Evolutionary conservation across 345 rosid species (phyloP).

Genomic region (Eucalyptus tenuipes): DNA sequence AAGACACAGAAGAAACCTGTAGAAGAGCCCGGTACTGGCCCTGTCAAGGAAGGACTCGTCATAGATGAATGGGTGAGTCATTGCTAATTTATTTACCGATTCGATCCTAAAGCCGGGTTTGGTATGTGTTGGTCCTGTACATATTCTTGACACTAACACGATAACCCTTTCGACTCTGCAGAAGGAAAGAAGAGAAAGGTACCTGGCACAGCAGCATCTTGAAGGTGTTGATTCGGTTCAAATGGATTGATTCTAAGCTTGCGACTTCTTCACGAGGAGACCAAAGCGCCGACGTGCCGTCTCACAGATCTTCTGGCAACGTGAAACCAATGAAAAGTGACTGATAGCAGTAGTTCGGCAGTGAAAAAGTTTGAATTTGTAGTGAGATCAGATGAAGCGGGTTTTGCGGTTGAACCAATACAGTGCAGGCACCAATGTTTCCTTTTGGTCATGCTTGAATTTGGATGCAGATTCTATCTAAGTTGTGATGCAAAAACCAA

Average conservation of each 20-base stretch:
- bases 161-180: neutral
- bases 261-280: neutral
- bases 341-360: neutral
- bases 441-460: neutral
- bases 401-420: neutral
- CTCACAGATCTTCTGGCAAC: neutral
- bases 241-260: neutral
- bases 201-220: constrained; percentile 55
- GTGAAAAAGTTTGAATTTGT: neutral
- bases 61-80: constrained; percentile 66
- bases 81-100: neutral
- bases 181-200: constrained; percentile 75
- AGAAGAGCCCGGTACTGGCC: constrained; percentile 31
- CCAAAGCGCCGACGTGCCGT: neutral
- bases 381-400: neutral
- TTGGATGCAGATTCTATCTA: neutral
- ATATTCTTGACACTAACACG: neutral
- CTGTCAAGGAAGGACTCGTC: constrained; percentile 59
- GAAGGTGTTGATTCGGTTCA: constrained; percentile 34
- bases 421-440: neutral
- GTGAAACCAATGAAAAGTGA: neutral
- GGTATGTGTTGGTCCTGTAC: neutral
- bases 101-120: neutral
- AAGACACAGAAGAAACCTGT: constrained; percentile 50
- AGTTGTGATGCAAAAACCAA: neutral